Conservation (phyloP, 768 basidiomycete species). For the Hygrophorus pudorinus region DNA sequence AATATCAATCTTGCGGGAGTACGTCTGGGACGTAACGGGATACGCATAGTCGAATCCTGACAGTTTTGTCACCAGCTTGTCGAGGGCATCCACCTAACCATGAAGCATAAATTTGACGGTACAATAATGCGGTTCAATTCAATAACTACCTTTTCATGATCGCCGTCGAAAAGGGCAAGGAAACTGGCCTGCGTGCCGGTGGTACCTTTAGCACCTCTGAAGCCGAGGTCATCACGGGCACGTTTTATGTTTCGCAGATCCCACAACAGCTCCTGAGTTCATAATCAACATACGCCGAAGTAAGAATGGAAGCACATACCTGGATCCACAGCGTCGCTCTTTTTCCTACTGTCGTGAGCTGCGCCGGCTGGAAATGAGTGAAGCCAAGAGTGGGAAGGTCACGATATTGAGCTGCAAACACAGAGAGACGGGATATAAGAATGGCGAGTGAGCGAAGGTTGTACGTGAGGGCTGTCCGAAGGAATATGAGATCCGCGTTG, state of each 20-base stretch:
- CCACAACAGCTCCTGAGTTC: conserved; percentile 78
- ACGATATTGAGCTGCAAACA: conserved; percentile 77
- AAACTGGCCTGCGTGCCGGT: conserved; percentile 98
- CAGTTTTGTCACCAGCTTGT: conserved; percentile 80
- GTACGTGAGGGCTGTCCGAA: conserved; percentile 77
- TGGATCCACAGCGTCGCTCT: conserved; percentile 96
- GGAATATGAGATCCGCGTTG: conserved; percentile 97
- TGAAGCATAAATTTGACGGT: not conserved
- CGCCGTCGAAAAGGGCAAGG: conserved; percentile 86
- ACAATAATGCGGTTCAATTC: not conserved
- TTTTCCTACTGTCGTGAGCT: conserved; percentile 97
- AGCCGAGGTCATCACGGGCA: conserved; percentile 85
- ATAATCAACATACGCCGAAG: not conserved
- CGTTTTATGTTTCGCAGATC: conserved; percentile 89
- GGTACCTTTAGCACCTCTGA: conserved; percentile 98
- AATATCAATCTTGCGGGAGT: conserved; percentile 94
- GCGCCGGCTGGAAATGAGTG: conserved; percentile 98
- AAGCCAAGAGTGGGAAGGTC: conserved; percentile 92
- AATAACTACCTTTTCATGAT: conserved; percentile 71
- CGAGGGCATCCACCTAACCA: conserved; percentile 74
- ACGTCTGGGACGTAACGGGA: conserved; percentile 97
- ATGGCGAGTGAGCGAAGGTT: conserved; percentile 83
- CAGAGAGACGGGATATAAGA: conserved; percentile 80
- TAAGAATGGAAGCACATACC: conserved; percentile 25
- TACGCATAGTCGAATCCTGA: conserved; percentile 92